These are phyloP conservation scores for Populus tremula DNA, from an alignment of 345 rosid genomes.

Conservation along the genomic window DNA sequence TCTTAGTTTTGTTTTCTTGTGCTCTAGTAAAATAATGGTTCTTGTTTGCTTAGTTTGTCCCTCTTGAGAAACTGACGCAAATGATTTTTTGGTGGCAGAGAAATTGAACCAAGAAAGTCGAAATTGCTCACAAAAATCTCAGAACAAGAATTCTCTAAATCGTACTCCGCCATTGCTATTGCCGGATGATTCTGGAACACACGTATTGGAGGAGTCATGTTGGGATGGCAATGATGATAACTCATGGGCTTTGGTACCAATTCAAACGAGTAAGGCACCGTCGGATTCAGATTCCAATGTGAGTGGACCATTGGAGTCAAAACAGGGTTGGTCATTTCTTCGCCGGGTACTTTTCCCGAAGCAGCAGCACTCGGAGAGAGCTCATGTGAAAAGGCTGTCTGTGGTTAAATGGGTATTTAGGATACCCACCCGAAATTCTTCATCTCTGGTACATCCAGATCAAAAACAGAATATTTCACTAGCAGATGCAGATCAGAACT, in stretches of 20 bases:
- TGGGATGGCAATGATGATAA: conserved; percentile 27
- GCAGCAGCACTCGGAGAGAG: conserved; percentile 34
- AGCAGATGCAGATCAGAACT: conserved; percentile 31
- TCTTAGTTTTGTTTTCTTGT: no score
- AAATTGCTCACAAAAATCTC: conserved; percentile 6
- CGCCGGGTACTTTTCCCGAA: conserved; percentile 39
- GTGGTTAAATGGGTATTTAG: conserved; percentile 51
- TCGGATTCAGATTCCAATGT: conserved; percentile 20
- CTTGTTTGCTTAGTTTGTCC: neutral
- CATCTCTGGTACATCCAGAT: conserved; percentile 62
- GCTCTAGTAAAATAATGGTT: no score
- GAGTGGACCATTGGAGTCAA: conserved; percentile 23
- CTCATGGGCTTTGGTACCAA: conserved; percentile 54
- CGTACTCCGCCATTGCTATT: neutral
- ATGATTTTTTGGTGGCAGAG: conserved; percentile 21
- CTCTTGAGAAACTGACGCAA: conserved; percentile 10
- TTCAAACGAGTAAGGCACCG: conserved; percentile 30
- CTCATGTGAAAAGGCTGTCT: conserved; percentile 45
- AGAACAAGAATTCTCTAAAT: conserved; percentile 7
- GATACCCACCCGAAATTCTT: conserved; percentile 55
- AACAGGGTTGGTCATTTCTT: conserved; percentile 62
- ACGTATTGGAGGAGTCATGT: conserved; percentile 7
- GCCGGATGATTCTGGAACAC: conserved; percentile 13
- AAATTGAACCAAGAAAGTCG: conserved; percentile 16
- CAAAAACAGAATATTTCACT: conserved; percentile 40